Percentiles rank a stretch among this genome's conserved stretches.
Conservation (phyloP, 805 yeast genomes). For the Candida tallmaniae region DNA sequence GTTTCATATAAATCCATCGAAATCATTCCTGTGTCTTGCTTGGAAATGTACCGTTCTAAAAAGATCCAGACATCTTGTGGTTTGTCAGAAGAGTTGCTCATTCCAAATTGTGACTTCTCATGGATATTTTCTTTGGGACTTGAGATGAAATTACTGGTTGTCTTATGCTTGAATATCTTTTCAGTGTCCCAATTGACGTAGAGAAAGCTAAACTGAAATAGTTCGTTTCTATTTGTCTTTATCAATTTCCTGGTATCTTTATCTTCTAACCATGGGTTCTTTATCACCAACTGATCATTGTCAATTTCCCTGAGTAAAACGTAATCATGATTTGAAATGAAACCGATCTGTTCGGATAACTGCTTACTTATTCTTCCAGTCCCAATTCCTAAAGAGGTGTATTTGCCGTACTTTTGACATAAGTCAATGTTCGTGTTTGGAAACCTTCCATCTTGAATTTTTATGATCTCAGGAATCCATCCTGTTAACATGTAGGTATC, state of each 20-base stretch:
- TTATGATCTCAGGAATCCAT: slow-evolving; percentile 63
- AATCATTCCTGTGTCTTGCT: slow-evolving; percentile 7
- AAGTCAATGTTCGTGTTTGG: slow-evolving; percentile 13
- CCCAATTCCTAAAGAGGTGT: slow-evolving; percentile 56
- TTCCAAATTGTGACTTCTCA: slow-evolving; percentile 41
- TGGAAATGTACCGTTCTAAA: slow-evolving; percentile 29
- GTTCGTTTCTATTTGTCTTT: slow-evolving; percentile 13
- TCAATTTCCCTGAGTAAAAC: slow-evolving; percentile 35
- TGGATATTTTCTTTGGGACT: slow-evolving; percentile 11
- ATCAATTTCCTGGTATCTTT: slow-evolving; percentile 15
- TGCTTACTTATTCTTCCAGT: slow-evolving; percentile 46
- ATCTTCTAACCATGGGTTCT: slow-evolving; percentile 35
- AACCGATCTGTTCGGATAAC: slow-evolving; percentile 27
- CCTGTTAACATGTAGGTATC: slow-evolving; percentile 66
- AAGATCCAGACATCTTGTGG: slow-evolving; percentile 41
- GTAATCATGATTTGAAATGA: slow-evolving; percentile 69
- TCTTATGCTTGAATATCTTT: slow-evolving; percentile 17
- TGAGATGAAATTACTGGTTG: slow-evolving; percentile 21
- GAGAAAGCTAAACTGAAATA: slow-evolving; percentile 40
- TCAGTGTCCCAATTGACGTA: slow-evolving; percentile 66
- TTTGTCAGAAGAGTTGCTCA: slow-evolving; percentile 26
- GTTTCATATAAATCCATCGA: slow-evolving; percentile 20
- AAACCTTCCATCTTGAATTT: slow-evolving; percentile 32
- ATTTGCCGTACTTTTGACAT: neutral
- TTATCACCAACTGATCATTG: slow-evolving; percentile 12